Base-by-base conservation (phyloP, 2,329 filamentous ascomycete species). In the Fusarium floridanum region DNA sequence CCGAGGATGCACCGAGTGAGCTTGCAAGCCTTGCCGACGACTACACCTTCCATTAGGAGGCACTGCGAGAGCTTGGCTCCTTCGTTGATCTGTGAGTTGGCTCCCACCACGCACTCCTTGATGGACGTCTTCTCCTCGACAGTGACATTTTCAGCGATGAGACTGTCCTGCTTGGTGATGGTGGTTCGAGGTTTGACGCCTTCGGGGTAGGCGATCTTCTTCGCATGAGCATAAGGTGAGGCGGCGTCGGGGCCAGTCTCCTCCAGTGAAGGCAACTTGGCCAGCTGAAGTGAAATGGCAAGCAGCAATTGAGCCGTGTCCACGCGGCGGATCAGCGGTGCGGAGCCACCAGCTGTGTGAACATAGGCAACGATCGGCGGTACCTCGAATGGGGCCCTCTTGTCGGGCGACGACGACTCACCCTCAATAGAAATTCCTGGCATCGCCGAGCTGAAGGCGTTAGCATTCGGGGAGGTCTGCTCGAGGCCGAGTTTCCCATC, bases 111-210 rank as follows among this genome's bases (percentile, higher is more conserved):
- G 41, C 89, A 93, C 83, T 98, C 95, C 82, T 98, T 98, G 84
- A 99, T 93, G n/a, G 95, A 93, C 27, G 91, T 92, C 81, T 96
- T 96, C 78, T 96, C 94, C 79, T 96, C 94, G 0, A 98, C 91
- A 1, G 92, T 95, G 45, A 97, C 95, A 79, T 98, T 98, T 67
- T 96, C 94, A 1, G 91, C 96, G 41, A 98, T 90, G 3, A 98
- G 88, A 74, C 91, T 94, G 84, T 98, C 96, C 56, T 90, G 88
- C 77, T 92, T 91, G 22, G 94, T 95, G 66, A 98, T 93, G 5
- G 94, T 97, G 56, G 93, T 95, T 63, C 92, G 91, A 37, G 91
- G 87, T 65, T 95, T 94, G 37, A 98, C 91, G 27, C 93, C 93
- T 66, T 95, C 92, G 0, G 94, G 94, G 79, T 97, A 94, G 2